Evolutionary conservation across 176 grass and related monocot genomes (phyloP), one percentile per base, ranked within the genome.

Genomic region (Avena insularis): DNA sequence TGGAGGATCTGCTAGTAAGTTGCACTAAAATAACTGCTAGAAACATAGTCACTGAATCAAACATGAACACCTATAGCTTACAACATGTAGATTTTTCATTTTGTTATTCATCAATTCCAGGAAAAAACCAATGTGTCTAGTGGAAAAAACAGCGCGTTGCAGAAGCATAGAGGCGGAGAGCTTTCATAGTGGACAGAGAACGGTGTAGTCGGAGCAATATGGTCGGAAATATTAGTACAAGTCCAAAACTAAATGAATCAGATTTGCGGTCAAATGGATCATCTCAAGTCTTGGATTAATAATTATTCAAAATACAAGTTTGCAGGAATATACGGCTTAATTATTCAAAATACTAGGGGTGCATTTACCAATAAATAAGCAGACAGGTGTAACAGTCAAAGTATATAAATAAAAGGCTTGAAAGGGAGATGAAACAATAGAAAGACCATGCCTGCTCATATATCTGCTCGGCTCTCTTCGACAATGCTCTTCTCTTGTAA

Each of bases 371-470:
- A 71, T 21, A 23, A 2, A 45, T 21, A 57, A 8, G 9, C 59
- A 68, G 17, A 80, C 10, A 78, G 13, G 35, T 40, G 43, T 15
- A 86, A 63, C 21, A 87, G 4, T 77, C 29, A 70, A 5, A 43
- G 4, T 71, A 89, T 23, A 80, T 63, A 48, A 13, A 29, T n/a
- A 57, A 75, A 19, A 57, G 6, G 38, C 38, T 6, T 40, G 38
- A 40, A 19, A 57, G 16, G 0, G 56, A 16, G 19, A 11, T 47
- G 14, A 58, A 60, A 23, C 8, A 23, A 54, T 5, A 51, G 45
- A 5, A 56, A 67, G 84, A 83, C 9, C 49, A 67, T 76, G 95
- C 96, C 88, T 94, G 88, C 49, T 85, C 82, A 55, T 98, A 98
- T 86, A 98, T 87, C 81, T 77, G 74, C 50, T 77, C 74, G 4